A percentile compares a stretch with the other conserved stretches of the same genome.
These are phyloP conservation scores for Penicillium simplicissimum DNA, from an alignment of 495 filamentous ascomycete genomes.

Conservation along the genomic window DNA sequence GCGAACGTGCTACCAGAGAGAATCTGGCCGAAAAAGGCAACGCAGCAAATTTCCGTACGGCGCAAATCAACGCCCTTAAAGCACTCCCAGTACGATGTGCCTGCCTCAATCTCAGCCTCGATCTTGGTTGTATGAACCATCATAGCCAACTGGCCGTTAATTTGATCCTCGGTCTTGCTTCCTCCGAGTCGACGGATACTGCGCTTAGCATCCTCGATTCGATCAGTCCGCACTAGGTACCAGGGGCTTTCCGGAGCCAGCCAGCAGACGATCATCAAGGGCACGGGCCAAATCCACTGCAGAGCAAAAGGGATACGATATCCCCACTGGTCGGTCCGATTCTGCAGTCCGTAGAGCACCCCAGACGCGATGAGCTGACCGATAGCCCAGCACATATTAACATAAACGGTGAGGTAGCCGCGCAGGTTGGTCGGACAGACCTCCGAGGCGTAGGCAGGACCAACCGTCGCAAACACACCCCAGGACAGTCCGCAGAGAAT, in stretches of 20 bases:
- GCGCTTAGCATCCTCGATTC: conserved; percentile 44
- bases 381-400: conserved; percentile 69
- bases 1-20: conserved; percentile 69
- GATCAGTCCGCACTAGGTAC: conserved; percentile 61
- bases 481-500: conserved; percentile 50
- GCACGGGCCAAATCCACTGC: conserved; percentile 67
- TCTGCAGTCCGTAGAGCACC: conserved; percentile 52
- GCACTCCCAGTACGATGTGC: conserved; percentile 63
- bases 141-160: conserved; percentile 53
- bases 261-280: conserved; percentile 55
- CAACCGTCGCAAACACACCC: conserved; percentile 57
- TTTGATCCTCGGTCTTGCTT: conserved; percentile 50
- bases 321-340: conserved; percentile 33
- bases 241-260: conserved; percentile 65
- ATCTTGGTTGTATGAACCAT: conserved; percentile 63
- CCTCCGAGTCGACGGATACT: conserved; percentile 43
- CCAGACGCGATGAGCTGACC: conserved; percentile 60
- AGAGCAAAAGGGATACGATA: conserved; percentile 61
- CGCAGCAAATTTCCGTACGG: conserved; percentile 70
- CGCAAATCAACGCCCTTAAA: conserved; percentile 69
- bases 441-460: conserved; percentile 64
- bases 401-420: conserved; percentile 56
- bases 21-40: conserved; percentile 73
- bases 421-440: conserved; percentile 60
- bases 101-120: conserved; percentile 58